Evolutionary conservation across 2,329 filamentous ascomycete species (phyloP).

Genomic region (Fusarium solani-melongenae): DNA sequence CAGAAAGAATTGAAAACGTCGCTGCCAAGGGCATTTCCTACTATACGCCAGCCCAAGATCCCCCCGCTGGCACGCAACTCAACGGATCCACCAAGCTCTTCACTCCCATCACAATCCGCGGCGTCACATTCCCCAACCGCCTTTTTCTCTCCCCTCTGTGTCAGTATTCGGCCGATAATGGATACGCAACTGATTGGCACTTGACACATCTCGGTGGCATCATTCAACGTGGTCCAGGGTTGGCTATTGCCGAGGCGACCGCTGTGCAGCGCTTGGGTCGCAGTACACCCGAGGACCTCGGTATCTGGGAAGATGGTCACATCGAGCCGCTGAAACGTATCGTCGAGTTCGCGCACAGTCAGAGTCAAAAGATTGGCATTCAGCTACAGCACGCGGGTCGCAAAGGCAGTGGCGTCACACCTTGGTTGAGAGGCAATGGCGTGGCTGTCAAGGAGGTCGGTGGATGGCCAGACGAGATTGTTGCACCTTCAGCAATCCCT

Average conservation of each 20-base stretch:
- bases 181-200: slow-evolving; percentile 77
- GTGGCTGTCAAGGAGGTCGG: slow-evolving; percentile 58
- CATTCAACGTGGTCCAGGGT: slow-evolving; percentile 72
- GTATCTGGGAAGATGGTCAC: slow-evolving; percentile 78
- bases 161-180: slow-evolving; percentile 55
- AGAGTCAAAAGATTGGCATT: slow-evolving; percentile 74
- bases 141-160: slow-evolving; percentile 58
- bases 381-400: slow-evolving; percentile 82
- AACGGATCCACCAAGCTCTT: slow-evolving; percentile 53
- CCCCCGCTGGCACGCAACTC: slow-evolving; percentile 54
- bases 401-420: slow-evolving; percentile 66
- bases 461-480: slow-evolving; percentile 64
- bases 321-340: slow-evolving; percentile 68
- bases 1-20: slow-evolving; percentile 34
- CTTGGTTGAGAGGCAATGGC: slow-evolving; percentile 72
- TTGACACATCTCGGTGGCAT: slow-evolving; percentile 79
- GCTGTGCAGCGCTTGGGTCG: slow-evolving; percentile 72
- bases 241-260: slow-evolving; percentile 76
- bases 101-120: slow-evolving; percentile 58
- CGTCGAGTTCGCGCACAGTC: slow-evolving; percentile 69
- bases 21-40: slow-evolving; percentile 51
- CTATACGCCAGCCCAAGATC: slow-evolving; percentile 59
- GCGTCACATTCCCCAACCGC: slow-evolving; percentile 56
- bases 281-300: slow-evolving; percentile 77
- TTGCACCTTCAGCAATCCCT: slow-evolving; percentile 55